Evolutionary conservation across 2,329 filamentous ascomycete genomes (phyloP).

Genomic region (Pseudogymnoascus sp.): DNA sequence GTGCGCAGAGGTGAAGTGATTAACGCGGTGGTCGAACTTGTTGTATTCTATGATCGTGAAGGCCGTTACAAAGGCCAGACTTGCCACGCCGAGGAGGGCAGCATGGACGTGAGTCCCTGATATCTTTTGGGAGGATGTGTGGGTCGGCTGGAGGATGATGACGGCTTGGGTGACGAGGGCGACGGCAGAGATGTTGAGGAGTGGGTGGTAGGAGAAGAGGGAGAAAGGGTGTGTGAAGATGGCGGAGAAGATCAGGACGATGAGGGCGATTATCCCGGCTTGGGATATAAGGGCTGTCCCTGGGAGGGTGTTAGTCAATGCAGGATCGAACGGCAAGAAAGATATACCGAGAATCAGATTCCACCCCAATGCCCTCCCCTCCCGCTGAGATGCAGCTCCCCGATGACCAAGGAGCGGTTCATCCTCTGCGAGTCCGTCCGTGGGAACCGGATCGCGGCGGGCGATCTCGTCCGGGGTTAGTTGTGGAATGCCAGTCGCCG

Average conservation of each 20-base stretch:
- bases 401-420: constrained; percentile 63
- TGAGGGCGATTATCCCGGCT: constrained; percentile 66
- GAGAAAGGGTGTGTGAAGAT: constrained; percentile 63
- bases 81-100: constrained; percentile 52
- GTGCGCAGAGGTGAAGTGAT: constrained; percentile 74
- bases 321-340: not conserved
- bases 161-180: constrained; percentile 72
- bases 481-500: constrained; percentile 58
- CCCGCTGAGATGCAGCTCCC: constrained; percentile 65
- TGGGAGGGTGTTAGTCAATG: constrained; percentile 32
- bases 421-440: constrained; percentile 41
- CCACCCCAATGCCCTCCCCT: constrained; percentile 52
- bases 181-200: constrained; percentile 59
- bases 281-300: constrained; percentile 79
- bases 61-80: constrained; percentile 49
- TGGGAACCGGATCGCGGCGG: constrained; percentile 25
- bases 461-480: constrained; percentile 31
- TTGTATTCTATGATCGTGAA: constrained; percentile 72
- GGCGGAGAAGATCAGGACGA: constrained; percentile 67
- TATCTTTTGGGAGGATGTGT: constrained; percentile 65
- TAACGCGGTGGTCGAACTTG: constrained; percentile 60
- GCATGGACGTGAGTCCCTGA: constrained; percentile 56
- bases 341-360: constrained; percentile 46
- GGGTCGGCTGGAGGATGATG: constrained; percentile 80
- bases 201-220: constrained; percentile 82